Percentiles rank a stretch among this genome's conserved stretches.
These are phyloP conservation scores for Wakefieldia striispora DNA, from an alignment of 768 basidiomycete genomes.

Conservation along the genomic window DNA sequence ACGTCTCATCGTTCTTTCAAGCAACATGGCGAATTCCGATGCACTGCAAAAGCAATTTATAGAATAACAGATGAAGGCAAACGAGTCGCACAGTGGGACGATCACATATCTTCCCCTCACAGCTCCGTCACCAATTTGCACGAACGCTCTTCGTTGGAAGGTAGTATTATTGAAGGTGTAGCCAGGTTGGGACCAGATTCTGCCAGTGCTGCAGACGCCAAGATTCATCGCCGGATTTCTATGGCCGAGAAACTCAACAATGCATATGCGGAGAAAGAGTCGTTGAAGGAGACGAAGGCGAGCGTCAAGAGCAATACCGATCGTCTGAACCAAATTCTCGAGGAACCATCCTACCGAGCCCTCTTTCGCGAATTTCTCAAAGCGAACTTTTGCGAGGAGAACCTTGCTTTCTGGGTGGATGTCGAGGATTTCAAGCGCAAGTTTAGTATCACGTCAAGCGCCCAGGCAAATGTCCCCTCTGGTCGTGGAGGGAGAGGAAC, in stretches of 20 bases:
- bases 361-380: constrained; percentile 95
- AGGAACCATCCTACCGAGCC: constrained; percentile 83
- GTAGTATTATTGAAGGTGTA: constrained; percentile 21
- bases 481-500: constrained; percentile 47
- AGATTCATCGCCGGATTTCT: constrained; percentile 76
- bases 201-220: constrained; percentile 45
- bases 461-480: constrained; percentile 55
- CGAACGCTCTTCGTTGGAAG: constrained; percentile 62
- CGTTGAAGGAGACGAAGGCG: constrained; percentile 42
- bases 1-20: constrained; percentile 31
- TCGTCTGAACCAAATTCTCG: constrained; percentile 86
- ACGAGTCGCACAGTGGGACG: constrained; percentile 83
- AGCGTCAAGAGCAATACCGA: constrained; percentile 90
- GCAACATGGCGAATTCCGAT: constrained; percentile 96
- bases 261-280: constrained; percentile 49
- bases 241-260: constrained; percentile 69
- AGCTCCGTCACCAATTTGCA: constrained; percentile 63
- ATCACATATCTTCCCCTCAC: constrained; percentile 52
- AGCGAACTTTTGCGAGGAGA: constrained; percentile 97
- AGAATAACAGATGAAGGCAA: constrained; percentile 91
- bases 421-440: constrained; percentile 96
- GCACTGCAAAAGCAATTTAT: constrained; percentile 94
- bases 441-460: constrained; percentile 93
- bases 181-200: constrained; percentile 27
- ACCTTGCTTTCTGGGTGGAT: constrained; percentile 95